Percentiles rank a stretch among this genome's conserved stretches.
phyloP scores from a whole-genome alignment of 176 grass and related monocot genomes.

The Avena atlantica region DNA sequence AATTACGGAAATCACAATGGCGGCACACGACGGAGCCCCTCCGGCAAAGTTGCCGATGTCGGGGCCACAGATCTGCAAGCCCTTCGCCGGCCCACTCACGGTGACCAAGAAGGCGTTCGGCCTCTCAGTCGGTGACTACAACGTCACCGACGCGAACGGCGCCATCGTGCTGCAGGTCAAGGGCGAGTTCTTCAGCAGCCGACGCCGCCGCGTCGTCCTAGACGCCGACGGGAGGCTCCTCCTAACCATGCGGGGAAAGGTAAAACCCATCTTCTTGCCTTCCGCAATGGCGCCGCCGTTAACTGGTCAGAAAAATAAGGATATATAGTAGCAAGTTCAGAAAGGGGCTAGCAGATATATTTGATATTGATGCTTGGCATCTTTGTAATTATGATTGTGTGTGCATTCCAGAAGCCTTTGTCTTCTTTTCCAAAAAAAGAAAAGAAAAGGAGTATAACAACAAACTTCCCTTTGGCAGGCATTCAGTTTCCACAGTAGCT shows the following conservation, averaged over 20 bases:
- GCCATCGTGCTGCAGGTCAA: background rate
- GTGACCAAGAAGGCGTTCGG: conserved; percentile 4
- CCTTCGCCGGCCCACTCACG: background rate
- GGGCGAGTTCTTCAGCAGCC: background rate
- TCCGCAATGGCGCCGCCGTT: background rate
- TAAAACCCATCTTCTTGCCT: background rate
- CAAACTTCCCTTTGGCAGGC: conserved; percentile 28
- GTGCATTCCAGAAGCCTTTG: background rate
- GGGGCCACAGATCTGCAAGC: background rate
- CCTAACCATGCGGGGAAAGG: background rate
- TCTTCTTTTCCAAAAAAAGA: background rate
- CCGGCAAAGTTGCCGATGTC: background rate
- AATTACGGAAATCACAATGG: background rate
- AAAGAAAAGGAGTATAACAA: background rate
- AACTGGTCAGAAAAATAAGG: too few relatives aligned
- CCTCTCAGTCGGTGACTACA: background rate
- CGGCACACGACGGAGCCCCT: background rate
- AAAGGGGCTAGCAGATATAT: background rate
- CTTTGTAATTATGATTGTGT: background rate
- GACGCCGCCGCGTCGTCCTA: background rate
- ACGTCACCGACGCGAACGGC: background rate
- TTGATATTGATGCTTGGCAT: background rate
- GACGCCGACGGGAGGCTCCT: background rate
- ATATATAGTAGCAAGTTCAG: too few relatives aligned
- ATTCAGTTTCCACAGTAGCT: conserved; percentile 57